These are phyloP conservation scores for Albugo laibachii DNA, from an alignment of 352 stramenopile species.

Conservation along the genomic window DNA sequence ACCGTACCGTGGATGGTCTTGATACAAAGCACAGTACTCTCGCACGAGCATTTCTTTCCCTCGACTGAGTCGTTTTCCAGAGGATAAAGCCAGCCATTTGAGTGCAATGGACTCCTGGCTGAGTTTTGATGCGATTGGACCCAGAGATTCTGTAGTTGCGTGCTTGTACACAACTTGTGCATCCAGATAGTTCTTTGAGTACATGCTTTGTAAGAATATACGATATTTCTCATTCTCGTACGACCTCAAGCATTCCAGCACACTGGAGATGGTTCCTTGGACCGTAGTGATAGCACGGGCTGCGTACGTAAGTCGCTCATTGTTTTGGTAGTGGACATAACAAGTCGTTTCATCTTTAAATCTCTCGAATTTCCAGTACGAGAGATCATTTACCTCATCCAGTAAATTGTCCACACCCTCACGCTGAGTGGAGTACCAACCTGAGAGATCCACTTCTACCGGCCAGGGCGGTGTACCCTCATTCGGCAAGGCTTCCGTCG, in stretches of 20 bases:
- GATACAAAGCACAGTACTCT: constrained; percentile 52
- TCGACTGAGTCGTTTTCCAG: constrained; percentile 49
- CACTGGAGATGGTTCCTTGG: constrained; percentile 14
- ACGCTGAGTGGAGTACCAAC: constrained; percentile 52
- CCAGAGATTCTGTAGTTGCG: constrained; percentile 9
- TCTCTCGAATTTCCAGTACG: constrained; percentile 51
- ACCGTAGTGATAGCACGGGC: constrained; percentile 51
- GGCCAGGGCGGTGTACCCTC: constrained; percentile 23
- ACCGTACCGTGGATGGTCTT: constrained; percentile 33
- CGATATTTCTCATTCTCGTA: constrained; percentile 33
- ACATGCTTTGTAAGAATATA: constrained; percentile 51
- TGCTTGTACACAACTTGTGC: constrained; percentile 59
- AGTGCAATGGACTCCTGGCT: constrained; percentile 43
- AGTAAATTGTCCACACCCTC: constrained; percentile 48
- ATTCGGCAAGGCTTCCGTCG: no score
- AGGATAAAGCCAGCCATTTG: constrained; percentile 69
- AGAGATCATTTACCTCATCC: constrained; percentile 38
- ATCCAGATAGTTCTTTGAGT: constrained; percentile 55
- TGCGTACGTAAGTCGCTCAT: constrained; percentile 48
- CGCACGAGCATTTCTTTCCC: constrained; percentile 69
- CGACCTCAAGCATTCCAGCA: constrained; percentile 61
- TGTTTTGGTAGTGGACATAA: constrained; percentile 75
- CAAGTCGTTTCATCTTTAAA: constrained; percentile 39
- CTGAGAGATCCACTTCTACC: constrained; percentile 49
- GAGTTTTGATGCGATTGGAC: background rate